These are phyloP conservation scores for Isatis tinctoria DNA, from an alignment of 345 rosid genomes.

Conservation along the genomic window DNA sequence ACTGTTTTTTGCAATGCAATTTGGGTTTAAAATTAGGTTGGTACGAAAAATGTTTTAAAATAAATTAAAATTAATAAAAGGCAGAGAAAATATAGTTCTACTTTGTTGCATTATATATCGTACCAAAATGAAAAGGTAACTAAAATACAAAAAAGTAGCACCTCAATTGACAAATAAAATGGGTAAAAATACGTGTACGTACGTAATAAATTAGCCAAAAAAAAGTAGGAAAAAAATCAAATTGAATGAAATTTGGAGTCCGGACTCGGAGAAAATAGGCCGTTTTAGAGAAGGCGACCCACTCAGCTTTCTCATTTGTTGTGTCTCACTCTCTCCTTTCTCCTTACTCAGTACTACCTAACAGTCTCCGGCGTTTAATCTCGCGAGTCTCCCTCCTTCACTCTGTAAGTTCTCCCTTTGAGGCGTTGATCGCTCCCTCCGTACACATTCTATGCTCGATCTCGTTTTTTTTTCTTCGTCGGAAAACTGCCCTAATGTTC, in stretches of 20 bases:
- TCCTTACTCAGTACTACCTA: background rate
- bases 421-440: background rate
- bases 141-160: no score
- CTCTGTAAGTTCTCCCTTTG: conserved; percentile 7
- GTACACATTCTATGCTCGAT: background rate
- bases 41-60: no score
- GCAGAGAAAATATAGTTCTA: no score
- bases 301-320: background rate
- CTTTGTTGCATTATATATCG: no score
- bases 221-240: background rate
- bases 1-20: no score
- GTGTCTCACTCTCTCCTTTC: background rate
- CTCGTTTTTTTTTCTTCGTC: background rate
- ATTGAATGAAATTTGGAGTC: conserved; percentile 17
- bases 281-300: background rate
- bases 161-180: no score
- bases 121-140: no score
- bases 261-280: background rate
- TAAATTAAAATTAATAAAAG: no score
- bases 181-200: background rate
- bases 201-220: background rate
- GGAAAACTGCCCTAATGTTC: background rate
- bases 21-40: no score
- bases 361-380: background rate
- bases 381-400: background rate